Evolutionary conservation across 805 yeast species (phyloP).

Genomic region (Kregervanrija pseudodelftensis): DNA sequence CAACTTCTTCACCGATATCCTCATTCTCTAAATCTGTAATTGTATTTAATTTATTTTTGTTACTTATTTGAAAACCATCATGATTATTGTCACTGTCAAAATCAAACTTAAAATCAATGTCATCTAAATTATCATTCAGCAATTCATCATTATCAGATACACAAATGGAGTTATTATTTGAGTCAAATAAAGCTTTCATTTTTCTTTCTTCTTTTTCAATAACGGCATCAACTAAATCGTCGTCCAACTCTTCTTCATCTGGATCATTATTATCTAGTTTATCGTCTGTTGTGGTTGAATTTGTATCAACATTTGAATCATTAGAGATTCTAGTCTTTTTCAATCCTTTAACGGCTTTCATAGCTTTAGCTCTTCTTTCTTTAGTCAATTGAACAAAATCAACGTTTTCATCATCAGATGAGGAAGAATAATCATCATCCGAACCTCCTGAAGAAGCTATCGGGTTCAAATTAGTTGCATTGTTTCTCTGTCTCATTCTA

Average conservation of each 20-base stretch:
- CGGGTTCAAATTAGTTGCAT: slow-evolving; percentile 11
- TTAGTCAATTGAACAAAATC: slow-evolving; percentile 70
- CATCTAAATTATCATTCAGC: slow-evolving; percentile 16
- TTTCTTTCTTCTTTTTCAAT: slow-evolving; percentile 35
- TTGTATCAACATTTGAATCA: too few species aligned
- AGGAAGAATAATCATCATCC: slow-evolving; percentile 27
- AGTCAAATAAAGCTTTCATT: slow-evolving; percentile 20
- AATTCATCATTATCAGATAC: slow-evolving; percentile 2
- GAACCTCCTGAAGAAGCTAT: slow-evolving; percentile 15
- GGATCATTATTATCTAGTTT: slow-evolving; percentile 11
- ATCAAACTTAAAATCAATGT: slow-evolving; percentile 15
- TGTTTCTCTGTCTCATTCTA: background rate
- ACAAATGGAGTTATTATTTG: slow-evolving; percentile 5
- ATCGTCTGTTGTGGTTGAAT: slow-evolving; percentile 2
- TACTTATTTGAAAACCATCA: slow-evolving; percentile 23
- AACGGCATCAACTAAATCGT: slow-evolving; percentile 35
- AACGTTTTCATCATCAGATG: slow-evolving; percentile 56
- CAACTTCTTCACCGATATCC: slow-evolving; percentile 55
- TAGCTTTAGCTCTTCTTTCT: slow-evolving; percentile 51
- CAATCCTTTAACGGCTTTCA: slow-evolving; percentile 36
- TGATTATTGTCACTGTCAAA: slow-evolving; percentile 28
- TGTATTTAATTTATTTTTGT: slow-evolving; percentile 8
- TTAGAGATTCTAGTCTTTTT: slow-evolving; percentile 18
- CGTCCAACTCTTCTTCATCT: slow-evolving; percentile 34
- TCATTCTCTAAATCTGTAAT: slow-evolving; percentile 24